Evolutionary conservation across 2,329 filamentous ascomycete species (phyloP).

Genomic region (Pseudocercospora crystallina): DNA sequence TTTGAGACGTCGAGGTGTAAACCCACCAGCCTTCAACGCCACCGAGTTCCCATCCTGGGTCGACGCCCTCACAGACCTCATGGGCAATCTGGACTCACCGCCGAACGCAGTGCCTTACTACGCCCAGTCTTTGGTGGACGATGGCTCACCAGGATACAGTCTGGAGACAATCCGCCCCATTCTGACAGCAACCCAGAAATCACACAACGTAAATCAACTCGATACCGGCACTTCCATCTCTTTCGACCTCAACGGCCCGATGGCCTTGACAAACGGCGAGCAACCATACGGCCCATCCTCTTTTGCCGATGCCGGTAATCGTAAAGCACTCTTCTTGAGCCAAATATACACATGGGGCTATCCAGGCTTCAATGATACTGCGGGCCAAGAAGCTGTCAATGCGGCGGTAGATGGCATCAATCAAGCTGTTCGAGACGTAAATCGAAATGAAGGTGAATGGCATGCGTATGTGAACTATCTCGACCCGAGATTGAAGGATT

Average conservation of each 20-base stretch:
- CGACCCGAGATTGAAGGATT: constrained; percentile 17
- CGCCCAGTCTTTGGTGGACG: constrained; percentile 17
- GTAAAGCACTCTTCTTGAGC: constrained; percentile 15
- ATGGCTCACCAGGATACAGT: constrained; percentile 14
- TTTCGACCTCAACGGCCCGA: constrained; percentile 20
- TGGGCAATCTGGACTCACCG: constrained; percentile 16
- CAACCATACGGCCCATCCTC: constrained; percentile 16
- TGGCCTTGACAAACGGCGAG: constrained; percentile 12
- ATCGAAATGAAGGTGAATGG: constrained; percentile 7
- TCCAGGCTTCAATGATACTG: constrained; percentile 14
- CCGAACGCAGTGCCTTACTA: constrained; percentile 20
- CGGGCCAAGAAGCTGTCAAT: constrained; percentile 8
- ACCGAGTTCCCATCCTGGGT: constrained; percentile 16
- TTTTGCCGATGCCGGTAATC: constrained; percentile 12
- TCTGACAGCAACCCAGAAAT: constrained; percentile 13
- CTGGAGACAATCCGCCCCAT: constrained; percentile 4
- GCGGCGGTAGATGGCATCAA: constrained; percentile 12
- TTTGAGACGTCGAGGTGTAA: constrained; percentile 6
- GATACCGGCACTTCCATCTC: constrained; percentile 13
- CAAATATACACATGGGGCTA: constrained; percentile 18
- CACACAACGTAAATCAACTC: constrained; percentile 3
- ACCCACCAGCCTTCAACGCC: constrained; percentile 6
- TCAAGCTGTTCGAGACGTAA: constrained; percentile 10
- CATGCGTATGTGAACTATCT: constrained; percentile 21
- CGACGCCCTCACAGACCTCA: constrained; percentile 16